These are phyloP conservation scores for Podospora bellae-mahoneyi DNA, from an alignment of 495 filamentous ascomycete species.

Conservation along the genomic window DNA sequence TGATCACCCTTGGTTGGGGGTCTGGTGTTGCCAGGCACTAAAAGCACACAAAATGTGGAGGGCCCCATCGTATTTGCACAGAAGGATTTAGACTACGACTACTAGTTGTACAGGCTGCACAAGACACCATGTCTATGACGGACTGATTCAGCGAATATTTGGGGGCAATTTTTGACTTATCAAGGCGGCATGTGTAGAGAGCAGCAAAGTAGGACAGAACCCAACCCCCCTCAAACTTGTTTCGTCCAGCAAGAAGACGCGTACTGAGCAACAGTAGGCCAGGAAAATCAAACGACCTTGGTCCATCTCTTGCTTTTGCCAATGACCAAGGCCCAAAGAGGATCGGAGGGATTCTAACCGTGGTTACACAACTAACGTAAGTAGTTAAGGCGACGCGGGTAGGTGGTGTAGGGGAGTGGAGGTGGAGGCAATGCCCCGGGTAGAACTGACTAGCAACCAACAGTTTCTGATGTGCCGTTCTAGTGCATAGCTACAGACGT, in stretches of 20 bases:
- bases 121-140: background rate
- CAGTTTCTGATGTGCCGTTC: background rate
- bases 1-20: too few relatives aligned
- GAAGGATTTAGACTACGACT: background rate
- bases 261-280: background rate
- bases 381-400: background rate
- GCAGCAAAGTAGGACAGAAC: background rate
- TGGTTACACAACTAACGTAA: background rate
- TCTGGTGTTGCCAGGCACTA: too few relatives aligned
- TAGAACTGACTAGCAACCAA: background rate
- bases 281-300: background rate
- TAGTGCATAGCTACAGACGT: background rate
- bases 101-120: background rate
- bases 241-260: background rate
- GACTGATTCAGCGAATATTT: background rate
- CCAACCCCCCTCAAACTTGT: background rate
- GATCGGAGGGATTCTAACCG: background rate
- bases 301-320: background rate
- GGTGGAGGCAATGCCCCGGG: background rate
- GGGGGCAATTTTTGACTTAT: background rate
- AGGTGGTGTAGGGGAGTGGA: background rate
- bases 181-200: background rate
- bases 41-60: background rate
- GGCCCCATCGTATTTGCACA: background rate
- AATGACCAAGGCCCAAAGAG: background rate